These are phyloP conservation scores for Colletotrichum paranaense DNA, from an alignment of 2,329 filamentous ascomycete species.

Conservation along the genomic window DNA sequence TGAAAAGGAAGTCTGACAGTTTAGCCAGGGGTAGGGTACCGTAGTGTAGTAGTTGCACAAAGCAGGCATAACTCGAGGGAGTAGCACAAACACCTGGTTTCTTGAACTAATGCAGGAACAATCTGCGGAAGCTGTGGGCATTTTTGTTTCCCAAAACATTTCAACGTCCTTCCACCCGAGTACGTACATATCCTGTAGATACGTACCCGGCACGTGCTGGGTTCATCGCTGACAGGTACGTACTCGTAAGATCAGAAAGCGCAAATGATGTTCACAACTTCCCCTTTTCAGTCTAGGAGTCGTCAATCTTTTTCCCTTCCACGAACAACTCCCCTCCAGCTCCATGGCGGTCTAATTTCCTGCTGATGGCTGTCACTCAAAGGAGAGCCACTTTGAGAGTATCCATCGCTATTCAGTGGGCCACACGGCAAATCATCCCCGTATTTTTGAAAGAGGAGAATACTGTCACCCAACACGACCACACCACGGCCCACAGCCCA, in stretches of 20 bases:
- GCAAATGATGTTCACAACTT: constrained; percentile 22
- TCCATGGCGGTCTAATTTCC: constrained; percentile 32
- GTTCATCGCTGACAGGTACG: neutral
- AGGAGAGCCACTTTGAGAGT: constrained; percentile 16
- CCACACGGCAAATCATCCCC: constrained; percentile 8
- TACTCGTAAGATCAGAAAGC: neutral
- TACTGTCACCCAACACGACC: neutral
- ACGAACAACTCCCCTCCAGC: neutral
- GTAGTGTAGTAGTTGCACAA: constrained; percentile 5
- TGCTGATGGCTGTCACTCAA: neutral
- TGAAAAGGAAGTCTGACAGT: neutral
- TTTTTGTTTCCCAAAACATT: constrained; percentile 20
- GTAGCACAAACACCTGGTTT: neutral
- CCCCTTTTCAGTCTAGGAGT: constrained; percentile 19
- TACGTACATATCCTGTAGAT: too few relatives aligned
- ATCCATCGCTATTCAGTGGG: constrained; percentile 8
- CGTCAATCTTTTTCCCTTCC: constrained; percentile 27
- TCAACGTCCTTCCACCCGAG: neutral
- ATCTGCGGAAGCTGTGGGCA: constrained; percentile 4
- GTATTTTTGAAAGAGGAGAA: neutral
- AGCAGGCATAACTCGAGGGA: neutral
- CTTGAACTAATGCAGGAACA: constrained; percentile 33
- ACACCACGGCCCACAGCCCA: neutral
- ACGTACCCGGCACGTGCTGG: neutral
- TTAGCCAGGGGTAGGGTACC: neutral